Base-by-base conservation (phyloP, 2,329 filamentous ascomycete genomes). In the Alternaria novae-zelandiae region DNA sequence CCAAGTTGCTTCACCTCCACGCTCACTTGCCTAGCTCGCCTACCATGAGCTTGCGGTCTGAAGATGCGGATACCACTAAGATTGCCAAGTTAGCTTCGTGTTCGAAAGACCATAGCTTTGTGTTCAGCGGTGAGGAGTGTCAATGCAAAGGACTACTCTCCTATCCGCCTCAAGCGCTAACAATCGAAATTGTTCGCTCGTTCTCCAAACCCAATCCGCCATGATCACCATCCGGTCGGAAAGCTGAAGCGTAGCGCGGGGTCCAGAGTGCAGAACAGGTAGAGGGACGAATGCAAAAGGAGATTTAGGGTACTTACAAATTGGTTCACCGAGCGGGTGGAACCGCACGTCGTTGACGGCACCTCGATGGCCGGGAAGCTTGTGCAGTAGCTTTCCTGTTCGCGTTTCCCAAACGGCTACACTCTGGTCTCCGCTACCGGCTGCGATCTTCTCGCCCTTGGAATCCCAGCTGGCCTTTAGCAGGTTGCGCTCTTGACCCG, bases 291-390 rank as follows among this genome's bases (percentile, higher is more conserved):
- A 36, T 47, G 28, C 20, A 51, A 30, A 49, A 49, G 36, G 13
- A 54, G 36, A 26, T 23, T 12, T 8, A 13, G 26, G 66, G 36
- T 43, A 89, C 93, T 89, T 86, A 97, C 94, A 87, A 65, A 97
- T 91, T 20, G 94, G 93, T 72, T 97, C 94, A 64, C 91, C 88
- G 43, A 88, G 87, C 5, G 95, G 94, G 53, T 93, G 91, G 77
- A 99, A 96, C 71, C 96, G 91, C 58, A 95, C 95, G 78, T 95
- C 94, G 78, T 98, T 99, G 55, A 98, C 96, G 0, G 92, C 93
- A 32, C 95, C 96, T 81, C 94, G 96, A 79, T 99, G 96, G 1
- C 96, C 96, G 1, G 96, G 96, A 56, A 99, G 85, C 82, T 98
- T 98, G 82, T 97, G 96, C 67, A 97, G 80, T 72, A 99, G 84